phyloP scores from a whole-genome alignment of 1,284 basidiomycete genomes.

The Puccinia polysora region DNA sequence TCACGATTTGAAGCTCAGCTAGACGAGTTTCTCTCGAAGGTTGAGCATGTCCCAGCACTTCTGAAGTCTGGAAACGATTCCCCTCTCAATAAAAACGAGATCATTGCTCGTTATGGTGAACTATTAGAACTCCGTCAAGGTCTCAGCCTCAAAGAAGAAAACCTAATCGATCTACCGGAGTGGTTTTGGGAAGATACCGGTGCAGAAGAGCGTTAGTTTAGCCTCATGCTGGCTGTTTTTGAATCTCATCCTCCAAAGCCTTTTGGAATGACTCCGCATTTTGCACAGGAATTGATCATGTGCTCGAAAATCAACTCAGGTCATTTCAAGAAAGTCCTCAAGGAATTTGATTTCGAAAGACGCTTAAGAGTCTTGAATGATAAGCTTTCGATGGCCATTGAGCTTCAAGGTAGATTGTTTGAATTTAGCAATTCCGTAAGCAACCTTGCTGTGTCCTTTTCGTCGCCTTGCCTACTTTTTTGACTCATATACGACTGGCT shows the following conservation, averaged over 20 bases:
- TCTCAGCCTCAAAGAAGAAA: slow-evolving; percentile 36
- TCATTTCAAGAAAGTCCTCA: slow-evolving; percentile 35
- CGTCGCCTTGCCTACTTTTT: background rate
- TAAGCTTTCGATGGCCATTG: slow-evolving; percentile 37
- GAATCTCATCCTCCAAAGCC: background rate
- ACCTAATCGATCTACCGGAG: slow-evolving; percentile 35
- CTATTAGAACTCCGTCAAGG: slow-evolving; percentile 35
- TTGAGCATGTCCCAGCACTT: slow-evolving; percentile 29
- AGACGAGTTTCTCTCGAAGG: slow-evolving; percentile 37
- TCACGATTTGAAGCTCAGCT: slow-evolving; percentile 34
- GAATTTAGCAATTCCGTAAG: slow-evolving; percentile 40
- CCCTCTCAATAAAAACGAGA: slow-evolving; percentile 31
- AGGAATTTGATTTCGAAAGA: slow-evolving; percentile 40
- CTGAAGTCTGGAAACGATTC: slow-evolving; percentile 35
- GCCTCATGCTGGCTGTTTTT: background rate
- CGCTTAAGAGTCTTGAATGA: slow-evolving; percentile 35
- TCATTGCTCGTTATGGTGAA: slow-evolving; percentile 35
- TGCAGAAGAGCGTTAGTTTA: slow-evolving; percentile 28
- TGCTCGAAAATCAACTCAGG: background rate
- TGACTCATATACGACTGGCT: no score
- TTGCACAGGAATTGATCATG: background rate
- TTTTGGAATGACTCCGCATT: no score
- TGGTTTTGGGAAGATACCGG: slow-evolving; percentile 44
- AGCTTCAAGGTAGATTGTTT: slow-evolving; percentile 38
- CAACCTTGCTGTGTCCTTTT: background rate